phyloP scores from a whole-genome alignment of 371 early-diverging fungal genomes.

The Syncephalastrum monosporum region DNA sequence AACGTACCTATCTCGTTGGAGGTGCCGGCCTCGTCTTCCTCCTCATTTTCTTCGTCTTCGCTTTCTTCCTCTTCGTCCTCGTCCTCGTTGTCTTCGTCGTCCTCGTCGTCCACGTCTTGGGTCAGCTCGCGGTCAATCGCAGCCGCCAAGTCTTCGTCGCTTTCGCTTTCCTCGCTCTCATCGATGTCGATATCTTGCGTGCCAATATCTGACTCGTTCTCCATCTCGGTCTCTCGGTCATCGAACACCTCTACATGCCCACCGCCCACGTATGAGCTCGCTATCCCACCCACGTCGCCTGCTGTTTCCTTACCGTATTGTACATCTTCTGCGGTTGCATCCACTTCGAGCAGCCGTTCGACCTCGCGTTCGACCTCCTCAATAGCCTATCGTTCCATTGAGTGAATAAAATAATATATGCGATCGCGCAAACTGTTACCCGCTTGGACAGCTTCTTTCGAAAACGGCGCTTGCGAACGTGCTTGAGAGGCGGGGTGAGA shows the following conservation, averaged over 20 bases:
- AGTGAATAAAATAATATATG: too few species aligned
- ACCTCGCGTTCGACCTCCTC: conserved; percentile 92
- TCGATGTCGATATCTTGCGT: conserved; percentile 52
- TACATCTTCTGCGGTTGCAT: conserved; percentile 79
- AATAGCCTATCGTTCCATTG: conserved; percentile 56
- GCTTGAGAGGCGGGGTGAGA: conserved; percentile 86
- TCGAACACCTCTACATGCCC: conserved; percentile 39
- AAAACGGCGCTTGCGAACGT: conserved; percentile 87
- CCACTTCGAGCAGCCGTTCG: conserved; percentile 80
- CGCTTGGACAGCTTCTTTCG: conserved; percentile 85
- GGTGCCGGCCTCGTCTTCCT: conserved; percentile 36
- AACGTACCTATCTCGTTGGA: conserved; percentile 42
- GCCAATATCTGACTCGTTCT: conserved; percentile 40
- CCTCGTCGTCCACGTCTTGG: conserved; percentile 41
- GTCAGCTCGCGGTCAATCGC: conserved; percentile 49
- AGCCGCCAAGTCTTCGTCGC: conserved; percentile 46
- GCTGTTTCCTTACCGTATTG: conserved; percentile 47
- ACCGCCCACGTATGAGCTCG: background rate
- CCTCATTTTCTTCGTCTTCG: conserved; percentile 44
- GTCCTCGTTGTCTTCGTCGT: conserved; percentile 36
- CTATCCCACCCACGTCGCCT: too few species aligned
- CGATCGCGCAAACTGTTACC: conserved; percentile 7
- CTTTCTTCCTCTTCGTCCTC: conserved; percentile 45
- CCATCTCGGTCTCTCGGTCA: conserved; percentile 42
- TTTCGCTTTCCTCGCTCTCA: conserved; percentile 48